Conservation (phyloP, 306 rosid species). For the Lathyrus oleraceus region DNA sequence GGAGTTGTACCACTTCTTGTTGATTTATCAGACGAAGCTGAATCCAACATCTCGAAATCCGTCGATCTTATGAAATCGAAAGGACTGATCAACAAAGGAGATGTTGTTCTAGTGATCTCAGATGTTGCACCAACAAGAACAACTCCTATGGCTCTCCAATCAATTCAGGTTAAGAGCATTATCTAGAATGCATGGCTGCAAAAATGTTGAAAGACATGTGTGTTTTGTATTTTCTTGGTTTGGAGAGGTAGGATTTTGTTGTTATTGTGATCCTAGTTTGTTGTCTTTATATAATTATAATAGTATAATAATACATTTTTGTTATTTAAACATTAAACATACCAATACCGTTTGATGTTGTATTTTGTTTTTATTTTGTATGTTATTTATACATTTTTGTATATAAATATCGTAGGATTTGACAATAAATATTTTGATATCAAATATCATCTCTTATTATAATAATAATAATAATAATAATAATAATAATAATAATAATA, state of each 20-base stretch:
- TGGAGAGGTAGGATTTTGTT: conserved; percentile 2
- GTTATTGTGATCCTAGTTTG: conserved; percentile 21
- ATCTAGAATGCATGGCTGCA: conserved; percentile 53
- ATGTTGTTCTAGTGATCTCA: conserved; percentile 69
- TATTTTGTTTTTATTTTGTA: too few species aligned
- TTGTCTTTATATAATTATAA: conserved; percentile 25
- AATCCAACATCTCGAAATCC: conserved; percentile 66
- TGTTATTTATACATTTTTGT: too few species aligned
- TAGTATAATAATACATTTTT: not conserved
- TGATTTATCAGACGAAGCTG: conserved; percentile 70
- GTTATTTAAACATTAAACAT: not conserved
- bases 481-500: too few species aligned
- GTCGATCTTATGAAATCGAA: conserved; percentile 58
- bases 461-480: too few species aligned
- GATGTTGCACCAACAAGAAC: conserved; percentile 58
- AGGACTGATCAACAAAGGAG: conserved; percentile 65
- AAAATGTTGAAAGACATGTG: conserved; percentile 30
- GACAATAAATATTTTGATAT: too few species aligned
- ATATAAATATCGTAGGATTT: too few species aligned
- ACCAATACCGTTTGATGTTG: not conserved
- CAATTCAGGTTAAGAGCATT: conserved; percentile 82
- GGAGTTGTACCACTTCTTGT: conserved; percentile 75
- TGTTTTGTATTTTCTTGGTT: conserved; percentile 25
- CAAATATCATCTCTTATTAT: too few species aligned
- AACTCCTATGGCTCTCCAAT: conserved; percentile 59